Percentiles rank a stretch among this genome's conserved stretches.
phyloP scores from a whole-genome alignment of 305 asterid genomes.

The Fraxinus albicans region DNA sequence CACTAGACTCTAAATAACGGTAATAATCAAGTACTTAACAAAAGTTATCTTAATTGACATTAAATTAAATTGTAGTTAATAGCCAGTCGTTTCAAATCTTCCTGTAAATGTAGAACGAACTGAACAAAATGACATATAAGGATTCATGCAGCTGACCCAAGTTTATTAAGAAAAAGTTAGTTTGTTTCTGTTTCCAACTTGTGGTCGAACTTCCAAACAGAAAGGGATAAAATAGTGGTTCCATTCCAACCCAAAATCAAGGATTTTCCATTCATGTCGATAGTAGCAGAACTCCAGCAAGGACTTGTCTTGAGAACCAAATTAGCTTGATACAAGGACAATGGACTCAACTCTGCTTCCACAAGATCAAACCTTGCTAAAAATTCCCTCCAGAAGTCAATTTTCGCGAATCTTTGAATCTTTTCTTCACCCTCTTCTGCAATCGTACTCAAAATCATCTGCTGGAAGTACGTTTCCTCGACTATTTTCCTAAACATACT shows the following conservation, averaged over 20 bases:
- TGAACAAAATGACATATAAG: neutral
- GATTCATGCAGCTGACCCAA: neutral
- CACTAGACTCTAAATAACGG: no score
- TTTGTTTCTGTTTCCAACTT: neutral
- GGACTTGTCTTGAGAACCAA: constrained; percentile 13
- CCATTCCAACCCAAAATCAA: constrained; percentile 30
- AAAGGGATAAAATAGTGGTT: constrained; percentile 20
- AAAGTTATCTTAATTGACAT: no score
- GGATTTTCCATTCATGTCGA: constrained; percentile 21
- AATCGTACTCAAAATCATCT: constrained; percentile 16
- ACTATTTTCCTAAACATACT: neutral
- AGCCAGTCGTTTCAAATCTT: no score
- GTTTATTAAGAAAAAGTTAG: neutral
- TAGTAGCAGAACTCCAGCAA: constrained; percentile 16
- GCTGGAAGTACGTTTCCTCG: constrained; percentile 13
- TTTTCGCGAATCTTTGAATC: constrained; percentile 18
- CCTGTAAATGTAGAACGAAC: no score
- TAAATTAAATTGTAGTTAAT: no score
- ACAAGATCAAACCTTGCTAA: constrained; percentile 23
- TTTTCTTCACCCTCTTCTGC: constrained; percentile 24
- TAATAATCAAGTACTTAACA: no score
- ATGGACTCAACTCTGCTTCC: constrained; percentile 26
- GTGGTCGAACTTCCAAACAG: constrained; percentile 25
- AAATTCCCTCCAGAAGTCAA: constrained; percentile 24
- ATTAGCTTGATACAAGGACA: constrained; percentile 22